These are phyloP conservation scores for Meredithiella fracta DNA, from an alignment of 2,329 filamentous ascomycete species.

Conservation along the genomic window DNA sequence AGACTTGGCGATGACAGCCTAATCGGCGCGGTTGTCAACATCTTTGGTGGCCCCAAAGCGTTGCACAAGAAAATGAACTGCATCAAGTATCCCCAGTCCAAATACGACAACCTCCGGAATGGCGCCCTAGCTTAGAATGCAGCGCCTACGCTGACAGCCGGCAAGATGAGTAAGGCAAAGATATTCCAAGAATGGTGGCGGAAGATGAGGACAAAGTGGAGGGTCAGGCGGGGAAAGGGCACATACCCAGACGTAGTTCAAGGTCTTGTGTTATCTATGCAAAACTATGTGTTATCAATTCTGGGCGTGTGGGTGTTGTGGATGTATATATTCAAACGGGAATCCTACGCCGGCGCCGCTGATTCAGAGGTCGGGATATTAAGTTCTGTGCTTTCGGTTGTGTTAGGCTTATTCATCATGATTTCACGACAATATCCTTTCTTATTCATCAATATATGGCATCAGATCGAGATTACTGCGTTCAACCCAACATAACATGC, in stretches of 20 bases:
- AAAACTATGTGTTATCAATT: too few species aligned
- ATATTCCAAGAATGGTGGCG: too few species aligned
- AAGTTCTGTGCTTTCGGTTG: too few species aligned
- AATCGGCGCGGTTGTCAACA: conserved; percentile 46
- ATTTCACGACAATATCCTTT: not conserved
- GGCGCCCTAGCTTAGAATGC: conserved; percentile 29
- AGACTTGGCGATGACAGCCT: conserved; percentile 48
- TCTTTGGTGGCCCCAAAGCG: conserved; percentile 34
- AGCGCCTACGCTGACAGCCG: not conserved
- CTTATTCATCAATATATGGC: too few species aligned
- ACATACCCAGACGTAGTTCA: not conserved
- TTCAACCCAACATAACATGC: too few species aligned
- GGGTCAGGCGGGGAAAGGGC: not conserved
- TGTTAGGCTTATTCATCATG: not conserved
- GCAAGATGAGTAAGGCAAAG: too few species aligned
- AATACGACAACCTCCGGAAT: conserved; percentile 52
- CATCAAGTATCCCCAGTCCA: conserved; percentile 45
- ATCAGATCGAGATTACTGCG: too few species aligned
- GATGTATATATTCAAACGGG: not conserved
- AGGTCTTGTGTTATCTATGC: not conserved
- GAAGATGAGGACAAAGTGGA: not conserved
- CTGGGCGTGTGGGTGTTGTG: not conserved
- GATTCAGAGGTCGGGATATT: too few species aligned
- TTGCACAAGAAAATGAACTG: conserved; percentile 42
- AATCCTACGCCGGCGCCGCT: too few species aligned